These are phyloP conservation scores for Cercospora sp. DNA, from an alignment of 2,329 filamentous ascomycete species.

Conservation along the genomic window DNA sequence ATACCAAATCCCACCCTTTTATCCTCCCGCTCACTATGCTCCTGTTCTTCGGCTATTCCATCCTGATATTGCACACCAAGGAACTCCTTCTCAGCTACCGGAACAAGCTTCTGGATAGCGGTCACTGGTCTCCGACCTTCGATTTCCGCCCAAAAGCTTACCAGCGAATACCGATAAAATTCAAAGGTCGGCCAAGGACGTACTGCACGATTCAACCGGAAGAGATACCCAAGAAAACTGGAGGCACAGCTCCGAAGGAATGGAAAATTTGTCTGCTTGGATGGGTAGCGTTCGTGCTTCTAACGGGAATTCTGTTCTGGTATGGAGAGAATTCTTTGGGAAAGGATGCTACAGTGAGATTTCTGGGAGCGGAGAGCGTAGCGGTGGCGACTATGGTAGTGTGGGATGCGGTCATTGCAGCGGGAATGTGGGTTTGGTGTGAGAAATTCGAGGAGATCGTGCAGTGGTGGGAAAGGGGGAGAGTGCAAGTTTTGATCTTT, in stretches of 20 bases:
- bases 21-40: background rate
- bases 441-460: background rate
- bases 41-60: background rate
- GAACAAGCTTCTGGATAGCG: background rate
- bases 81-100: background rate
- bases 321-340: background rate
- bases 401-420: background rate
- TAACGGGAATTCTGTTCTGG: background rate
- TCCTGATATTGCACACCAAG: background rate
- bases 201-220: background rate
- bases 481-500: background rate
- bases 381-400: background rate
- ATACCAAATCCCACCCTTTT: background rate
- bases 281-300: background rate
- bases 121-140: background rate
- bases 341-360: background rate
- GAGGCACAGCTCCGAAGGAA: background rate
- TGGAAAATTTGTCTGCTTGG: background rate
- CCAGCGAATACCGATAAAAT: background rate
- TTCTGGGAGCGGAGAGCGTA: background rate
- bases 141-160: background rate
- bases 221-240: background rate
- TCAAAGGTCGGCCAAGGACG: background rate
- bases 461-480: background rate
- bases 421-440: background rate